Conservation (phyloP, 768 basidiomycete genomes). For the Mycena chlorophos region DNA sequence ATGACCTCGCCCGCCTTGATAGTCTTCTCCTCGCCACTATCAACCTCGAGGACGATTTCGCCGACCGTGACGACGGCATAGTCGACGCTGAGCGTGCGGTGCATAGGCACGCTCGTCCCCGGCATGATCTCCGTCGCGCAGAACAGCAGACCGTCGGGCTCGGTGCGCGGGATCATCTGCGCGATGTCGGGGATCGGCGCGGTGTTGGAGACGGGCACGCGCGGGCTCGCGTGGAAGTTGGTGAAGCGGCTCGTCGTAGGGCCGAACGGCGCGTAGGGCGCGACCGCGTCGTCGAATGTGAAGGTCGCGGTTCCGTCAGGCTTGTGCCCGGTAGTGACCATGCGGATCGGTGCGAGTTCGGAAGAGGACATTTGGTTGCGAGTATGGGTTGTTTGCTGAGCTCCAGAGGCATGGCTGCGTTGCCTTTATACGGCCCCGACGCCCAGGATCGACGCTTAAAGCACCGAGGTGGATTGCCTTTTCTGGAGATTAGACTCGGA, state of each 20-base stretch:
- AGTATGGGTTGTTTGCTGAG: no score
- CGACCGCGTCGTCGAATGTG: background rate
- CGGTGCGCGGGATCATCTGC: conserved; percentile 7
- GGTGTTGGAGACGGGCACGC: conserved; percentile 12
- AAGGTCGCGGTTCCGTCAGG: background rate
- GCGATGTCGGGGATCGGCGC: conserved; percentile 9
- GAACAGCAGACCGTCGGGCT: conserved; percentile 10
- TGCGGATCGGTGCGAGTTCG: background rate
- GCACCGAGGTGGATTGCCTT: no score
- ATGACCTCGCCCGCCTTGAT: conserved; percentile 13
- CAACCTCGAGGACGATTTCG: conserved; percentile 8
- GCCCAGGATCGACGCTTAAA: no score
- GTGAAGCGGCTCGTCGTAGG: background rate
- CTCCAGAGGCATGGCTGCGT: no score
- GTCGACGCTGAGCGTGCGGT: conserved; percentile 5
- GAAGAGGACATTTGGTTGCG: background rate
- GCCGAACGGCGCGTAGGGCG: conserved; percentile 1
- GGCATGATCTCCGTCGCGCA: background rate
- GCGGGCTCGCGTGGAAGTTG: conserved; percentile 11
- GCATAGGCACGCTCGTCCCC: conserved; percentile 5
- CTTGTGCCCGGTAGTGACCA: background rate
- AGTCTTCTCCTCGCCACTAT: conserved; percentile 13
- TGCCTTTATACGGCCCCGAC: no score
- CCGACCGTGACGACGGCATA: conserved; percentile 2
- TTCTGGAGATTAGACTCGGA: no score